Conservation (phyloP, 495 filamentous ascomycete species). For the Hapsidospora chrysogenum region DNA sequence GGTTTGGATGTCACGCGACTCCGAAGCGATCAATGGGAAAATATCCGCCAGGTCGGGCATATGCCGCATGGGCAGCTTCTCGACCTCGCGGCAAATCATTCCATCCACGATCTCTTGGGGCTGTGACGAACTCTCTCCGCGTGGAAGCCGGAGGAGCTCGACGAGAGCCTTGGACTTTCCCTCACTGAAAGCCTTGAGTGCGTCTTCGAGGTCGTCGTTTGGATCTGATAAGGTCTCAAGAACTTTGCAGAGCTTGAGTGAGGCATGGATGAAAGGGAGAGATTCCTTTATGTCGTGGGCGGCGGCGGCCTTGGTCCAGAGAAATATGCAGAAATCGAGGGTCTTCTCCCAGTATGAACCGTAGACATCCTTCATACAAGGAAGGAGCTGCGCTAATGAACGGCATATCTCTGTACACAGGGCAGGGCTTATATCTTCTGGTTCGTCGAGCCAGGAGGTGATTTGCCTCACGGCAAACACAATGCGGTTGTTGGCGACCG, state of each 20-base stretch:
- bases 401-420: conserved; percentile 40
- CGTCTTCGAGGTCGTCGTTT: conserved; percentile 78
- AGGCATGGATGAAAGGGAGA: conserved; percentile 47
- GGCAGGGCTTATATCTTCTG: conserved; percentile 26
- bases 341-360: conserved; percentile 68
- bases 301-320: conserved; percentile 31
- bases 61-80: conserved; percentile 33
- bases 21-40: conserved; percentile 58
- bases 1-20: conserved; percentile 57
- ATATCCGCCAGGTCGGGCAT: conserved; percentile 41
- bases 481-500: conserved; percentile 59
- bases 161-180: conserved; percentile 39
- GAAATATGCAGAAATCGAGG: conserved; percentile 36
- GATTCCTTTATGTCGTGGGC: conserved; percentile 14
- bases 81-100: conserved; percentile 45
- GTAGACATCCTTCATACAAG: conserved; percentile 58
- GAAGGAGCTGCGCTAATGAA: conserved; percentile 46
- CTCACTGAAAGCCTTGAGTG: conserved; percentile 35
- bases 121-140: conserved; percentile 14
- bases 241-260: conserved; percentile 50
- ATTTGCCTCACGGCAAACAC: conserved; percentile 74
- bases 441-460: conserved; percentile 44
- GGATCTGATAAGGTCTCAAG: conserved; percentile 43
- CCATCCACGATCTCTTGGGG: conserved; percentile 45
- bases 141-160: conserved; percentile 35